These are phyloP conservation scores for Pyrenophora tritici-repentis DNA, from an alignment of 2,329 filamentous ascomycete genomes.

Conservation along the genomic window DNA sequence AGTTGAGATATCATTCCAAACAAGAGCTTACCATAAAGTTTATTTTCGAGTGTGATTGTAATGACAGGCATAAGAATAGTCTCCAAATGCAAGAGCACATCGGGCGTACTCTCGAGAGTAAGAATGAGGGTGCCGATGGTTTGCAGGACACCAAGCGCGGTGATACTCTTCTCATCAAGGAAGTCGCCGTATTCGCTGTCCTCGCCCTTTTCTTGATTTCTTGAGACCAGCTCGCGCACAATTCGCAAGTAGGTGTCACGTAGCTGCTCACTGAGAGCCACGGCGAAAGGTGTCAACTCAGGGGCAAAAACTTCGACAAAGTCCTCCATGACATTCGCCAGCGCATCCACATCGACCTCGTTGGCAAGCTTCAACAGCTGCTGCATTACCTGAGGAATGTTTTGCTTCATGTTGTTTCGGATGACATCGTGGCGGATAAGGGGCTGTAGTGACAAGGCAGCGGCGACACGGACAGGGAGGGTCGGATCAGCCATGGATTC, in stretches of 20 bases:
- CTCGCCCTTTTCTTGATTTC: slow-evolving; percentile 74
- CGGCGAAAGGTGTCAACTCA: slow-evolving; percentile 94
- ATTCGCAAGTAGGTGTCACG: slow-evolving; percentile 96
- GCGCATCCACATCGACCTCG: slow-evolving; percentile 94
- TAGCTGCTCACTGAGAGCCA: slow-evolving; percentile 92
- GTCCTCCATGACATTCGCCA: slow-evolving; percentile 99
- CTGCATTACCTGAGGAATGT: slow-evolving; percentile 99
- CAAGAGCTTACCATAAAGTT: slow-evolving; percentile 74
- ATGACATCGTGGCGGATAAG: slow-evolving; percentile 95
- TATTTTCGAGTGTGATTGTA: slow-evolving; percentile 93
- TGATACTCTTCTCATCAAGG: slow-evolving; percentile 97
- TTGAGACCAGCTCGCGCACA: slow-evolving; percentile 86
- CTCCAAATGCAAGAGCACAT: slow-evolving; percentile 92
- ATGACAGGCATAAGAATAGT: slow-evolving; percentile 97
- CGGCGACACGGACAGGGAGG: slow-evolving; percentile 90
- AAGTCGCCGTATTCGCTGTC: slow-evolving; percentile 87
- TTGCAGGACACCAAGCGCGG: slow-evolving; percentile 91
- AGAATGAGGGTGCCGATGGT: slow-evolving; percentile 97
- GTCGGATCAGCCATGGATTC: slow-evolving; percentile 96
- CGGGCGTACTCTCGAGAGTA: slow-evolving; percentile 94
- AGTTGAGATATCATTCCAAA: background rate
- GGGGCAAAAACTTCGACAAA: slow-evolving; percentile 99
- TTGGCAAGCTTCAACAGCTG: slow-evolving; percentile 96
- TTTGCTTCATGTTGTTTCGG: slow-evolving; percentile 92
- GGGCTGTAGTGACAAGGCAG: slow-evolving; percentile 89